Percentiles rank a stretch among this genome's conserved stretches.
phyloP scores from a whole-genome alignment of 169 alveolate genomes.

The Plasmodium gonderi region DNA sequence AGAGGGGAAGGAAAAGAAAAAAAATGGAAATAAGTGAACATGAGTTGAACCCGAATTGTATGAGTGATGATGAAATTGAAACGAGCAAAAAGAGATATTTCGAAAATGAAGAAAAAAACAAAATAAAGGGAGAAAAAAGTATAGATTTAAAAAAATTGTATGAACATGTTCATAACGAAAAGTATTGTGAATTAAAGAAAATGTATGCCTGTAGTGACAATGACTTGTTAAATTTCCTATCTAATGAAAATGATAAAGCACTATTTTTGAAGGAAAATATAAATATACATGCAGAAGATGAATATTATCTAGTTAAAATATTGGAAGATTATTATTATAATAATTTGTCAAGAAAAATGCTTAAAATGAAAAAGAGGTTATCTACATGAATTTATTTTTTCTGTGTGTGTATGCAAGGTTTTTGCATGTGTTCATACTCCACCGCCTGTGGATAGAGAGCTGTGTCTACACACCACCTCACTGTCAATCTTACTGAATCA shows the following conservation, averaged over 20 bases:
- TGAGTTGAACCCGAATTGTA: background rate
- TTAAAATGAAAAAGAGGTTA: background rate
- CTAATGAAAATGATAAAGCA: background rate
- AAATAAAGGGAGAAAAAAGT: background rate
- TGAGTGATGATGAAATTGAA: background rate
- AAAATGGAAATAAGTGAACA: background rate
- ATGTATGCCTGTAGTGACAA: constrained; percentile 15
- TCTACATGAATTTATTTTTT: background rate
- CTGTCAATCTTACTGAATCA: too few relatives aligned
- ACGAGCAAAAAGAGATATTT: background rate
- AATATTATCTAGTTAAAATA: background rate
- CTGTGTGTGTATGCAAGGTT: background rate
- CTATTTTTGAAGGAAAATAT: constrained; percentile 12
- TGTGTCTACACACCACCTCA: too few relatives aligned
- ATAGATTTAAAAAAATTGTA: background rate
- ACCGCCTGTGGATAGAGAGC: too few relatives aligned
- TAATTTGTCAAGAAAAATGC: background rate
- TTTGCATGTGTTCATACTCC: too few relatives aligned
- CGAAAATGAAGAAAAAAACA: background rate
- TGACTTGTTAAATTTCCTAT: constrained; percentile 11
- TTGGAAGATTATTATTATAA: constrained; percentile 17
- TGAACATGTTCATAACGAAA: constrained; percentile 3
- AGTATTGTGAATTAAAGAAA: constrained; percentile 3
- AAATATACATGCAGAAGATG: constrained; percentile 6
- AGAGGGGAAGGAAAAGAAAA: background rate